Percentiles rank a stretch among this genome's conserved stretches.
These are phyloP conservation scores for Aegilops tauschii DNA, from an alignment of 176 grass and related monocot genomes.

Conservation along the genomic window DNA sequence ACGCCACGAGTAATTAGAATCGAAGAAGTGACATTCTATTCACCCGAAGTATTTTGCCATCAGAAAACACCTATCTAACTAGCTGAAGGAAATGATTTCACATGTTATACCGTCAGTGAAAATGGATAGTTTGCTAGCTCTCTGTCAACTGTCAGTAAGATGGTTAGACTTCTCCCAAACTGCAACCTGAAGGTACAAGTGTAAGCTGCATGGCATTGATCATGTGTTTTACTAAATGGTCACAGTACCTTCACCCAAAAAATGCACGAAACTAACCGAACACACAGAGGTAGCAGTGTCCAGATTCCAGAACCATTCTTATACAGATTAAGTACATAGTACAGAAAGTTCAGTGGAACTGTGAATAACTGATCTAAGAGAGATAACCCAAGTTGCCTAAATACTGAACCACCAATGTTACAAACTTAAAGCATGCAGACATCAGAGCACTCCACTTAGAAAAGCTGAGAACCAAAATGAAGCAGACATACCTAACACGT, in stretches of 20 bases:
- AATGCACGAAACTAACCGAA: neutral
- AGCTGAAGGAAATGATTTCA: neutral
- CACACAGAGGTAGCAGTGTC: neutral
- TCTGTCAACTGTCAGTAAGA: neutral
- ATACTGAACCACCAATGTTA: too few relatives aligned
- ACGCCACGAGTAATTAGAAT: neutral
- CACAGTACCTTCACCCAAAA: neutral
- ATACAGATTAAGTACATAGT: neutral
- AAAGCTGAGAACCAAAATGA: neutral
- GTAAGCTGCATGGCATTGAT: neutral
- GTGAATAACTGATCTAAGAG: neutral
- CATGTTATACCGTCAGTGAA: neutral
- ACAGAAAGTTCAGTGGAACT: neutral
- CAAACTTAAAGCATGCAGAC: too few relatives aligned
- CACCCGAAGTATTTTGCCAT: neutral
- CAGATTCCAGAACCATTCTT: neutral
- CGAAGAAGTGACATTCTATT: neutral
- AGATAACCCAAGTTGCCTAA: neutral
- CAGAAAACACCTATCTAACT: neutral
- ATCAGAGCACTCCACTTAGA: neutral
- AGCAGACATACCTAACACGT: neutral
- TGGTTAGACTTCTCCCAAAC: neutral
- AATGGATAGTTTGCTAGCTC: neutral
- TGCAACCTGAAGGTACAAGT: neutral
- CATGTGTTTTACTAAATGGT: neutral